Conservation (phyloP, 192 early-diverging fungal species). For the Mortierella antarctica region DNA sequence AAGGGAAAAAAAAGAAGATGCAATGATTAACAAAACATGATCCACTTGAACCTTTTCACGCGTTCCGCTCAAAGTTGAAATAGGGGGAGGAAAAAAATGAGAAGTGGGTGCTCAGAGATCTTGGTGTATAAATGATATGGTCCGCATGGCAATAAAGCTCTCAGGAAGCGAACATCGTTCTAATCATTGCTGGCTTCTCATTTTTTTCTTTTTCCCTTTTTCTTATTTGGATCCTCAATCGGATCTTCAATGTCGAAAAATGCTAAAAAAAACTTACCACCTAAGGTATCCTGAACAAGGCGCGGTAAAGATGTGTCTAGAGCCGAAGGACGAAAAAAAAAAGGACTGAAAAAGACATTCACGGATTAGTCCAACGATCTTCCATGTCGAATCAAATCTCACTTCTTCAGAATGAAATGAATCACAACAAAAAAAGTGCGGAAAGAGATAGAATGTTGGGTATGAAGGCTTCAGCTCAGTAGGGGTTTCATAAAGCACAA, state of each 20-base stretch:
- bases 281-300: neutral
- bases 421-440: neutral
- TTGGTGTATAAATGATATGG: constrained; percentile 57
- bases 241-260: neutral
- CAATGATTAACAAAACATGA: too few relatives aligned
- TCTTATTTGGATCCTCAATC: too few relatives aligned
- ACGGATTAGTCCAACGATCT: neutral
- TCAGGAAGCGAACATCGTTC: constrained; percentile 57
- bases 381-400: neutral
- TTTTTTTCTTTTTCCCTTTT: constrained; percentile 8
- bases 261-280: constrained; percentile 17
- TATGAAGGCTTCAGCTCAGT: constrained; percentile 44
- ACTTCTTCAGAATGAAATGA: neutral
- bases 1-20: too few relatives aligned
- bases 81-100: too few relatives aligned
- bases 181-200: constrained; percentile 42
- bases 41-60: too few relatives aligned
- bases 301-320: neutral
- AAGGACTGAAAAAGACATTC: neutral
- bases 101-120: constrained; percentile 36
- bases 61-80: too few relatives aligned
- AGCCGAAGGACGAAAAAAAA: neutral
- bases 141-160: constrained; percentile 57
- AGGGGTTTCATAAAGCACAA: constrained; percentile 58
- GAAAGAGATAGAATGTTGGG: neutral